Base-by-base conservation (phyloP, 805 yeast genomes). In the Yarrowia phangngaensis region DNA sequence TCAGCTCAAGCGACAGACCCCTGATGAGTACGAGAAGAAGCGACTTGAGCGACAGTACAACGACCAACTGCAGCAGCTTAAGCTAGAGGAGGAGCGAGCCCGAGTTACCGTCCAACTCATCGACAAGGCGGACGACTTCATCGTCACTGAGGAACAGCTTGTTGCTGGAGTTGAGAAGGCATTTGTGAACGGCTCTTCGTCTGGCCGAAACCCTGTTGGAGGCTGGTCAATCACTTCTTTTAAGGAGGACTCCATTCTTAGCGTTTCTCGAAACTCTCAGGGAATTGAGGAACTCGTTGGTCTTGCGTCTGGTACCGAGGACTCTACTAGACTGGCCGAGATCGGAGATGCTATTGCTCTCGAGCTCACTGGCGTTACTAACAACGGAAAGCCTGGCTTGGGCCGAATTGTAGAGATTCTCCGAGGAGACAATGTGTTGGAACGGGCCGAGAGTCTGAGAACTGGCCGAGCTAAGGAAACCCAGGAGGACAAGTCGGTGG, bases 61-160 rank as follows among this genome's bases (percentile, higher is more conserved):
- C 65, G 74, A 92, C 62, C 70, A 74, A 53, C 66, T 72, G 31
- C 61, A 66, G 11, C 79, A 79, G 56, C 71, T 82, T 52, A 68
- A 66, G 43, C 71, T 70, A 4, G 72, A 76, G 55, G 78, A 76
- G 54, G 64, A 67, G 33, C 74, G 74, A 56, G 78, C 88, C 12
- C 68, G 68, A 29, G 69, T 74, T 38, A 65, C 88, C 38, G 67
- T 89, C 52, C 82, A 76, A 55, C 71, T 89, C 48, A 87, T 84
- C 64, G 86, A 86, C 59, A 75, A 80, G 2, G 69, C 90, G 1
- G 72, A 75, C 20, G 70, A 73, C 33, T 88, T 78, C 65, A 84
- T 87, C 56, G 77, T 85, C 29, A 81, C 81, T 22, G 95, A 84
- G 64, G 75, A 71, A 41, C 79, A 78, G 62, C 71, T 84, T 53